Base-by-base conservation (phyloP, 2,329 filamentous ascomycete genomes). In the Sclerotiophoma versabilis region DNA sequence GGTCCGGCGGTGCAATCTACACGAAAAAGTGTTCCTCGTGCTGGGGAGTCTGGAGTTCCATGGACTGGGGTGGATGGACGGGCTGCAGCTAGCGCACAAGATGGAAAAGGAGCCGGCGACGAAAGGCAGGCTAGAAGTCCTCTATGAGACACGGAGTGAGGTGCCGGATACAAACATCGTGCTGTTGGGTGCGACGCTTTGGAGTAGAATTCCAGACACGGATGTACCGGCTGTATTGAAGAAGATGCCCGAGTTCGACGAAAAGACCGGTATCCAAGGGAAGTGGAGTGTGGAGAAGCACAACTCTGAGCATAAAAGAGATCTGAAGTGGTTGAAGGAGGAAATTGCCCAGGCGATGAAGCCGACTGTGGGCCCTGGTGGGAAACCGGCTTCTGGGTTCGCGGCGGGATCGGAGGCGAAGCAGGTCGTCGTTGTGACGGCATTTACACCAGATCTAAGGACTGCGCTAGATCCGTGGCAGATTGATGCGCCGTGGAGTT, bases 141-240 rank as follows among this genome's bases (percentile, higher is more conserved):
- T 85, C 9, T 69, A 84, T 57, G 73, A 75, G 15, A 69, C 68
- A 15, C 62, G 76, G 6, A 79, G 75, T 58, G 77, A 81, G 39
- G 59, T 77, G 15, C 66, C 73, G 1, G 68, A 69, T 1, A 77
- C 79, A 0, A 65, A 65, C 20, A 46, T 85, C n/a, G 82, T 79
- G 2, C 69, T 87, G 2, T 68, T 87, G 1, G 84, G 84, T 5
- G 86, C 82, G 58, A 85, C 83, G 1, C 74, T 87, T 0, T 86
- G 84, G 81, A 85, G 83, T 1, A 59, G 69, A 0, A 76, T 87
- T 5, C 74, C 80, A 0, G 57, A 74, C 0, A 68, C 76, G 5
- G 71, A 74, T 4, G 69, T 62, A 10, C 66, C 68, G 0, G 62
- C 77, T 4, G 79, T 87, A 12, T 39, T 70, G 22, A 67, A 68